Evolutionary conservation across 2,329 filamentous ascomycete species (phyloP).

Genomic region (Massarina eburnea): DNA sequence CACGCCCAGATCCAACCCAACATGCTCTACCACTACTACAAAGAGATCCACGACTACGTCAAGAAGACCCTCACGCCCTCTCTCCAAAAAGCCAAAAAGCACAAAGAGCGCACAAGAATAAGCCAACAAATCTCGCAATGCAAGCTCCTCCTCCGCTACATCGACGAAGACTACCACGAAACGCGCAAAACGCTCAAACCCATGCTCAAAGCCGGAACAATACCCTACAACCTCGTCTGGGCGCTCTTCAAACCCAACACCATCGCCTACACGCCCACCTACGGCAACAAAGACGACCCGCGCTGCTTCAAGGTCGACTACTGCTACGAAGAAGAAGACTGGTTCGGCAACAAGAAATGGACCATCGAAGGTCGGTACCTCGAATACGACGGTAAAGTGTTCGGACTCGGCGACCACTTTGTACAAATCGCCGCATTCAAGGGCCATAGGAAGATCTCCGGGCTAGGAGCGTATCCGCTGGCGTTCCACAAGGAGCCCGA

Average conservation of each 20-base stretch:
- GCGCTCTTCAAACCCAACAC: constrained; percentile 86
- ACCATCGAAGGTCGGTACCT: constrained; percentile 76
- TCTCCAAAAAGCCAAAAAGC: constrained; percentile 60
- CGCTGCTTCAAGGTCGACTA: constrained; percentile 81
- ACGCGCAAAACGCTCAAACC: constrained; percentile 79
- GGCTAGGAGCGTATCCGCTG: constrained; percentile 73
- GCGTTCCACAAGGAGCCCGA: constrained; percentile 75
- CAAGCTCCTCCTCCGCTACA: constrained; percentile 72
- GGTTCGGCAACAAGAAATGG: constrained; percentile 75
- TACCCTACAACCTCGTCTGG: constrained; percentile 88
- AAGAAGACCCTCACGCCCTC: constrained; percentile 66
- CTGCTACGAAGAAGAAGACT: constrained; percentile 67
- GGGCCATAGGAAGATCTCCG: constrained; percentile 79
- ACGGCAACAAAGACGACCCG: constrained; percentile 74
- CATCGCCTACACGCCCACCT: constrained; percentile 74
- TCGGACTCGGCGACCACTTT: constrained; percentile 72
- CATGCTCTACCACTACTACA: constrained; percentile 64
- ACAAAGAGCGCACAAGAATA: constrained; percentile 63
- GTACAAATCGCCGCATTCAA: constrained; percentile 75
- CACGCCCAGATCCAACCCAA: constrained; percentile 48
- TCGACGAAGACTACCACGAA: constrained; percentile 79
- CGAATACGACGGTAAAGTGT: constrained; percentile 85
- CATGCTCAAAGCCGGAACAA: constrained; percentile 77
- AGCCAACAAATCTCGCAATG: constrained; percentile 64
- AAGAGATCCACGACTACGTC: constrained; percentile 66